Evolutionary conservation across 805 yeast genomes (phyloP), one percentile per base, ranked within the genome.

Genomic region (Monosporozyma aquatica): DNA sequence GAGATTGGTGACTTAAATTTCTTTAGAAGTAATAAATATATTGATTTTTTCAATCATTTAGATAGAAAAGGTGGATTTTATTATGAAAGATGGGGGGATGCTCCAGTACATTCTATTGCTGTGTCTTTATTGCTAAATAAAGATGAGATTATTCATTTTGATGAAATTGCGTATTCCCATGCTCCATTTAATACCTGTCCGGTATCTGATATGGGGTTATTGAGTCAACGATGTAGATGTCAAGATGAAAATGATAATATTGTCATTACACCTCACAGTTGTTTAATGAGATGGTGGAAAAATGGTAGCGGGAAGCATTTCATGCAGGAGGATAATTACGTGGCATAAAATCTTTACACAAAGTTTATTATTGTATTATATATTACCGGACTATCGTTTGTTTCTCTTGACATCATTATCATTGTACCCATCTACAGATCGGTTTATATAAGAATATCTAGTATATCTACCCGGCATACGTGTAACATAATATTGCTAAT

Each of bases 81-180:
- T 60, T 82, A 82, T 45, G 95, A 87, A 62, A 67, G 95, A 46
- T 87, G 96, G 96, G 96, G 97, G 17, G 97, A 87, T 64, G 95
- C 95, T 0, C 95, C 96, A 0, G 86, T 87, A 13, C 95, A 87
- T 60, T 69, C 92, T 0, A 67, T 87, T 26, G 95, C 77, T 1
- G 78, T 75, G 2, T 59, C 82, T 1, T 58, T 84, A 33, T 59
- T 84, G 38, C 62, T 84, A 46, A 74, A 78, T 48, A 71, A 66
- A 40, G 58, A 67, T 18, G 81, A 85, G 56, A 62, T 87, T 34
- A 82, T 80, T 57, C 86, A 82, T 67, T 84, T 87, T 59, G 79
- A 79, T 45, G 92, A 86, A 53, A 69, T 87, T 13, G 95, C 95
- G 0, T 87, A 87, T 59, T 69, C 60, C 45, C 96, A 87, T 64